Conservation (phyloP, 495 filamentous ascomycete genomes). For the Rhypophila decipiens region DNA sequence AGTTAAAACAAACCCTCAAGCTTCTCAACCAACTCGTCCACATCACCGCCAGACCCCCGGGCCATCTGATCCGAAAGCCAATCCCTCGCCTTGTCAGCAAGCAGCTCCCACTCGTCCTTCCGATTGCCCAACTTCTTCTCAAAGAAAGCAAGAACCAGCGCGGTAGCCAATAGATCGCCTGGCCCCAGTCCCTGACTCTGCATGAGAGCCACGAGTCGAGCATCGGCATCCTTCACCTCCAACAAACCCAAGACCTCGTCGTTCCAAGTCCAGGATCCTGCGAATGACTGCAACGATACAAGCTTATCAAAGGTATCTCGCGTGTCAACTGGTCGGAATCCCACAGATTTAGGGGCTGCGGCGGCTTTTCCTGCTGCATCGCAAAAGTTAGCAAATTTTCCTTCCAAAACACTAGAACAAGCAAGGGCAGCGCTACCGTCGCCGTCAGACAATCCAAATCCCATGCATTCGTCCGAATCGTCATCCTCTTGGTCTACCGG, state of each 20-base stretch:
- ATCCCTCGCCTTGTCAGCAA: slow-evolving; percentile 41
- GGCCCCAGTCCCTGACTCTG: not conserved
- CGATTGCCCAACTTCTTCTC: slow-evolving; percentile 30
- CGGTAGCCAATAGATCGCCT: slow-evolving; percentile 33
- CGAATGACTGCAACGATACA: slow-evolving; percentile 44
- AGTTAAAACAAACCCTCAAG: slow-evolving; percentile 5
- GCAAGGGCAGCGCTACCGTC: no score
- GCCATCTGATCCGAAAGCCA: slow-evolving; percentile 26
- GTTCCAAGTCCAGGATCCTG: slow-evolving; percentile 39
- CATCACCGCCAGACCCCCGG: not conserved
- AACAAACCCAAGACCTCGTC: slow-evolving; percentile 9
- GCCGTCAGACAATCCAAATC: no score
- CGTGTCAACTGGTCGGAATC: no score
- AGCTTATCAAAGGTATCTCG: slow-evolving; percentile 22
- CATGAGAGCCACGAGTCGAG: not conserved
- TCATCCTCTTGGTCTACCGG: no score
- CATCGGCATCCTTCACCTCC: not conserved
- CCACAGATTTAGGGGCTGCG: no score
- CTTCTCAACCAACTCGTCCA: slow-evolving; percentile 11
- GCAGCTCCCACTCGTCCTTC: slow-evolving; percentile 50
- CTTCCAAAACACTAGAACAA: no score
- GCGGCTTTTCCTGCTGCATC: no score
- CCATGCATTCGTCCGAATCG: no score
- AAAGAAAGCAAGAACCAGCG: slow-evolving; percentile 44
- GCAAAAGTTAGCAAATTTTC: no score